Evolutionary conservation across 768 basidiomycete genomes (phyloP), one percentile per base, ranked within the genome.

Genomic region (Austroboletus festivus): DNA sequence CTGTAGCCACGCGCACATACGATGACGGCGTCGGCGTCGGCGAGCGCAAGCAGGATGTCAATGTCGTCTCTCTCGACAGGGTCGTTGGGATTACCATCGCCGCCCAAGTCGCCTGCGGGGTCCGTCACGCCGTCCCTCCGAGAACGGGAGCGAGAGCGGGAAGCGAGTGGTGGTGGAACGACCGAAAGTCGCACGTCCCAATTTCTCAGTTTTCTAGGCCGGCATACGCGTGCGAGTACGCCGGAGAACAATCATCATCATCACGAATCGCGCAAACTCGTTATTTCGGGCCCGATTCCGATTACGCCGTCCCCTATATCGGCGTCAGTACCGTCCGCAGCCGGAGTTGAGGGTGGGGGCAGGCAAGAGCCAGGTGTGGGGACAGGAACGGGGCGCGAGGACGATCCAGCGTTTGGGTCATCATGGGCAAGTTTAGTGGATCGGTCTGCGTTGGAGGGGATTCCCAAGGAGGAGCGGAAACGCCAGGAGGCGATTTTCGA

Each of bases 401-500:
- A 67, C 1, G 83, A 80, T 61, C 79, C 84, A 5, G 77, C 76
- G 5, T 91, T 93, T 43, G 48, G 48, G 13, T 50, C 93, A 80
- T 93, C 92, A 0, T 98, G 95, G 95, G 85, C 90, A 8, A 95
- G 93, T 64, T 70, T 97, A 42, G 85, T 97, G 0, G 89, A 96
- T 58, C 83, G 83, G 54, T 80, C 83, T 28, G 91, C 89, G 0
- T 66, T 97, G 19, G 86, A 86, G 24, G 90, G 81, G 6, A 85
- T 97, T 38, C 87, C 90, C 1, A 63, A 76, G 1, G 72, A 73
- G 20, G 95, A 98, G 64, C 77, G 94, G 38, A 85, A 83, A 50
- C 77, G 94, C 46, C 95, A 97, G 68, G 95, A 98, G 75, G 86
- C 90, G 0, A 95, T 96, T 44, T 98, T 97, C 56, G 95, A 99